These are phyloP conservation scores for Fraxinus floribunda DNA, from an alignment of 305 asterid species.

Conservation along the genomic window DNA sequence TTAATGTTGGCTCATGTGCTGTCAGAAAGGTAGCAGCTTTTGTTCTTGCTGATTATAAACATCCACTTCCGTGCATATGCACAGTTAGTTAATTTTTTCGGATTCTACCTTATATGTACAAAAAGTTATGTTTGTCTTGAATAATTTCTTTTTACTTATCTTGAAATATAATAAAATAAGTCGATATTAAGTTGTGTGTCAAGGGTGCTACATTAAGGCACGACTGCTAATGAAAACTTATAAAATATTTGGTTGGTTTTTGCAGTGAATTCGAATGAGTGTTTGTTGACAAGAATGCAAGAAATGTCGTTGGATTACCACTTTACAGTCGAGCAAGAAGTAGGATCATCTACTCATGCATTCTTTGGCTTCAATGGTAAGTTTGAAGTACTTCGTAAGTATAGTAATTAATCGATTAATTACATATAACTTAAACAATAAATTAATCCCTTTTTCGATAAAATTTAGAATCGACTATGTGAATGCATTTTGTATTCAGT, in stretches of 20 bases:
- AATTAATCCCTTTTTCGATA: neutral
- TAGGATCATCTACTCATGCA: constrained; percentile 95
- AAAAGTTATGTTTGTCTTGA: neutral
- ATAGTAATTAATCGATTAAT: neutral
- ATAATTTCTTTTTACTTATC: neutral
- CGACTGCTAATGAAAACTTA: neutral
- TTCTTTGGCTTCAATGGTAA: constrained; percentile 91
- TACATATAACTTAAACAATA: neutral
- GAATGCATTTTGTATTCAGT: neutral
- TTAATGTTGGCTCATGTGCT: constrained; percentile 40
- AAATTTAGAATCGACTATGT: neutral
- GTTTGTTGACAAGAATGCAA: constrained; percentile 93
- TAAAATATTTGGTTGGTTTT: neutral
- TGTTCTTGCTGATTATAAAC: constrained; percentile 23
- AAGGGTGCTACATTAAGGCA: neutral
- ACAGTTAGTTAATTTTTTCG: neutral
- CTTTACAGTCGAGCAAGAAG: constrained; percentile 94
- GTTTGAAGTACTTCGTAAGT: neutral
- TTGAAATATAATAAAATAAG: neutral
- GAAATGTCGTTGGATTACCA: constrained; percentile 95
- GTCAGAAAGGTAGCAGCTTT: constrained; percentile 39
- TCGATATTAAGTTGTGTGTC: neutral
- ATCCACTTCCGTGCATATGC: neutral
- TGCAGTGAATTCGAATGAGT: constrained; percentile 86
- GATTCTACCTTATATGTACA: neutral